Evolutionary conservation across 306 rosid species (phyloP), one percentile per base, ranked within the genome.

Genomic region (Herpetospermum pedunculosum): DNA sequence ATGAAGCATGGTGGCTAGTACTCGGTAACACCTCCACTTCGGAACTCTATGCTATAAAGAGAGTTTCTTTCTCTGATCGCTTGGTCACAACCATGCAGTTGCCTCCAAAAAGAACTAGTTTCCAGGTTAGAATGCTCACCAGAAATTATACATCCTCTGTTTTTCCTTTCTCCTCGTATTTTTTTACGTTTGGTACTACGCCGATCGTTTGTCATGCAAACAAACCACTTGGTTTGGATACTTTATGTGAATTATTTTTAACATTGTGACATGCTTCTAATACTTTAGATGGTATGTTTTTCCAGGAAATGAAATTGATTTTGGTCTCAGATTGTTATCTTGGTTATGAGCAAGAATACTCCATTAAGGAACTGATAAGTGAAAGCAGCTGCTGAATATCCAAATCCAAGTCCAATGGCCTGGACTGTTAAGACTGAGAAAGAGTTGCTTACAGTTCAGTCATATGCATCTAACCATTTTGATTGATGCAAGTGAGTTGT

Each of bases 1-100:
- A 85, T 71, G 98, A 94, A 77, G 96, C 91, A 77, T 94, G 98
- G 98, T 94, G 97, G 98, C 82, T 94, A 81, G 77, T 94, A 80
- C 96, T 94, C 54, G 96, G 97, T 30, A 91, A 91, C 83, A 84
- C 89, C 74, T 59, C 87, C 30, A 88, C 90, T 0, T 85, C 84
- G 43, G 98, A 91, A 80, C 78, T 94, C 68, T 81, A 86, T 83
- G 97, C 91, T 59, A 62, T 94, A 79, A 91, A 85, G 76, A 86
- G 97, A 78, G 90, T 94, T 58, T 89, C 97, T 58, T 86, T 91
- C 82, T 59, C 92, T 28, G 92, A 85, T 83, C 90, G 83, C 58
- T 83, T 89, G 73, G 84, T 81, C 77, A 91, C 98, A 57, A 78
- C 84, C 58, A 91, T 94, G 98, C 87, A 89, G 77, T 82, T 91